Evolutionary conservation across 2,329 filamentous ascomycete genomes (phyloP).

Genomic region (Periconia macrospinosa): DNA sequence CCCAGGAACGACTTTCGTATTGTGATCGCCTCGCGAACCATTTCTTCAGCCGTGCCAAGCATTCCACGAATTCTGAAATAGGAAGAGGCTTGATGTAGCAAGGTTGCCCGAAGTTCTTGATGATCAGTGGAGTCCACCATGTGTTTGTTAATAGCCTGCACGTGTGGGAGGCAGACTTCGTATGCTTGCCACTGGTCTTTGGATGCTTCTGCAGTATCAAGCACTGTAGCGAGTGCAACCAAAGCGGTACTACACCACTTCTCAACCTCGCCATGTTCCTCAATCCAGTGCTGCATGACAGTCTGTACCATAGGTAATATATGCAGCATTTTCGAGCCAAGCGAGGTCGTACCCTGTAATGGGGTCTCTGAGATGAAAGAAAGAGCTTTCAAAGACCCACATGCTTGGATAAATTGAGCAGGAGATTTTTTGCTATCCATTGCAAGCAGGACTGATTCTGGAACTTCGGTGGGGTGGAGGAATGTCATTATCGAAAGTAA

Average conservation of each 20-base stretch:
- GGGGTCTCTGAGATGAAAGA: constrained; percentile 8
- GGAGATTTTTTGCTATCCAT: constrained; percentile 3
- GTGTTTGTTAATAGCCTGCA: constrained; percentile 6
- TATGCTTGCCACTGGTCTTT: constrained; percentile 7
- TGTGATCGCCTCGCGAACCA: constrained; percentile 6
- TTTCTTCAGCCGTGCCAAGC: constrained; percentile 6
- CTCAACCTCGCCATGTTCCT: constrained; percentile 3
- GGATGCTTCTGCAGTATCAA: constrained; percentile 5
- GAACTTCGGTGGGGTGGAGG: constrained; percentile 8
- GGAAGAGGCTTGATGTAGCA: constrained; percentile 7
- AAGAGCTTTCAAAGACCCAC: constrained; percentile 8
- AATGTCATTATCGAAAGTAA: constrained; percentile 9
- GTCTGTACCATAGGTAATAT: constrained; percentile 8
- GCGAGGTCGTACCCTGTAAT: neutral
- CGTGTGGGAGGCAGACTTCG: constrained; percentile 8
- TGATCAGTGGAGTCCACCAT: constrained; percentile 1
- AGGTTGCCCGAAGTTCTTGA: constrained; percentile 2
- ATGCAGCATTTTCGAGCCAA: constrained; percentile 1
- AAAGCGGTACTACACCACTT: constrained; percentile 7
- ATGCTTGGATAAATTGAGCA: constrained; percentile 4
- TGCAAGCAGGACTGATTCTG: constrained; percentile 4
- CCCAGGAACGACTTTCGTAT: constrained; percentile 7
- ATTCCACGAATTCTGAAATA: constrained; percentile 9
- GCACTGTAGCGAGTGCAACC: constrained; percentile 2
- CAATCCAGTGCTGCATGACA: constrained; percentile 10